These are phyloP conservation scores for Helicocarpus griseus DNA, from an alignment of 2,329 filamentous ascomycete genomes.

Conservation along the genomic window DNA sequence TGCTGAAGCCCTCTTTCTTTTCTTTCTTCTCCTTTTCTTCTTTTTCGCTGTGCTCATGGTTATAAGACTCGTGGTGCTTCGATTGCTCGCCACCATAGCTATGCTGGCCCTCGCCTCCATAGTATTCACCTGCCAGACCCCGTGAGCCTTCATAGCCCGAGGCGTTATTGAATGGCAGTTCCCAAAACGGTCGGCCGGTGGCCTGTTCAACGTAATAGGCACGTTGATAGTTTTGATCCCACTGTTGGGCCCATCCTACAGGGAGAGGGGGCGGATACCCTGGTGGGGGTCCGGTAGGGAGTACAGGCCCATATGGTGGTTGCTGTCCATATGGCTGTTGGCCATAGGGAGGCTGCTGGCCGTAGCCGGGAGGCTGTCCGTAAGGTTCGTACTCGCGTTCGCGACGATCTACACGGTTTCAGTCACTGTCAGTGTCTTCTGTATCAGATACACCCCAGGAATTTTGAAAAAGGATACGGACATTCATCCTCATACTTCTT, in stretches of 20 bases:
- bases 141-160: constrained; percentile 51
- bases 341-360: constrained; percentile 10
- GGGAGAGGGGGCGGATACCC: constrained; percentile 29
- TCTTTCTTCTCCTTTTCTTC: constrained; percentile 15
- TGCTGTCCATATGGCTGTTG: constrained; percentile 14
- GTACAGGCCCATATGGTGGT: constrained; percentile 17
- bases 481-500: constrained; percentile 11
- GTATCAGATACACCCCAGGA: not conserved
- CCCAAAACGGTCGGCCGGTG: constrained; percentile 41
- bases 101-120: constrained; percentile 24
- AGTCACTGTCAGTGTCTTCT: not conserved
- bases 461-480: not conserved
- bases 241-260: constrained; percentile 38
- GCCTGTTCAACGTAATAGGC: constrained; percentile 41
- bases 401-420: not conserved
- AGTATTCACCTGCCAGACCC: constrained; percentile 49
- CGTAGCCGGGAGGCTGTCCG: constrained; percentile 2
- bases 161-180: constrained; percentile 42
- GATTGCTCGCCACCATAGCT: constrained; percentile 4
- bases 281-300: constrained; percentile 22
- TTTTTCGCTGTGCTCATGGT: constrained; percentile 3
- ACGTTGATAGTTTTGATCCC: constrained; percentile 36
- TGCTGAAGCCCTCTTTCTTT: constrained; percentile 34
- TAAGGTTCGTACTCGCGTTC: not conserved
- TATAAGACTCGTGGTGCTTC: constrained; percentile 17